Evolutionary conservation across 2,329 filamentous ascomycete species (phyloP).

Genomic region (Fusarium sublunatum): DNA sequence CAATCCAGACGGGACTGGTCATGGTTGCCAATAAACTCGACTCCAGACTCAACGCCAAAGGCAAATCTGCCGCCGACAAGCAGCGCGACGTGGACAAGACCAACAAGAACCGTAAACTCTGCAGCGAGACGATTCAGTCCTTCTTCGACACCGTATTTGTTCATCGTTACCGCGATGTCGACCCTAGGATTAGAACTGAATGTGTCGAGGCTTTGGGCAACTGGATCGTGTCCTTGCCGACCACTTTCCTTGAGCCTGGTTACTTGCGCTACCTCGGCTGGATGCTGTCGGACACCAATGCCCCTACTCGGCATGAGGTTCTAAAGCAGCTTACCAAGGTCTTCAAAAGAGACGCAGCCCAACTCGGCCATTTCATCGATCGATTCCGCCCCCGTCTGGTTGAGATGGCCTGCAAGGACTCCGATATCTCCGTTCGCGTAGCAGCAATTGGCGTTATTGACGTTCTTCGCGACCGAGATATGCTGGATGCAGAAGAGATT

Average conservation of each 20-base stretch:
- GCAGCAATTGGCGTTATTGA: slow-evolving; percentile 85
- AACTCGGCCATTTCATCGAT: slow-evolving; percentile 92
- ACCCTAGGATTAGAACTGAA: slow-evolving; percentile 87
- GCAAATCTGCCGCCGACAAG: slow-evolving; percentile 81
- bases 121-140: slow-evolving; percentile 80
- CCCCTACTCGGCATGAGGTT: slow-evolving; percentile 83
- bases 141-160: slow-evolving; percentile 95
- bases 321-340: slow-evolving; percentile 83
- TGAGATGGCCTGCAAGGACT: slow-evolving; percentile 90
- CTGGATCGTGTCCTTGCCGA: slow-evolving; percentile 88
- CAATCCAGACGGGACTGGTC: slow-evolving; percentile 82
- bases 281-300: slow-evolving; percentile 86
- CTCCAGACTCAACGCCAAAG: slow-evolving; percentile 75
- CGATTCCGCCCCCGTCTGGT: slow-evolving; percentile 87
- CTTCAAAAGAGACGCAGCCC: slow-evolving; percentile 82
- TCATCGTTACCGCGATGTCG: slow-evolving; percentile 94
- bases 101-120: slow-evolving; percentile 73
- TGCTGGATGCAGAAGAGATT: slow-evolving; percentile 91
- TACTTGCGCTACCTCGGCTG: slow-evolving; percentile 95
- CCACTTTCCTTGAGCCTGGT: slow-evolving; percentile 88
- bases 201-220: slow-evolving; percentile 87
- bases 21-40: slow-evolving; percentile 77
- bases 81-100: slow-evolving; percentile 78
- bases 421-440: slow-evolving; percentile 82
- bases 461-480: slow-evolving; percentile 81